Evolutionary conservation across 2,329 filamentous ascomycete genomes (phyloP), one percentile per base, ranked within the genome.

Genomic region (Fusarium fujikuroi): DNA sequence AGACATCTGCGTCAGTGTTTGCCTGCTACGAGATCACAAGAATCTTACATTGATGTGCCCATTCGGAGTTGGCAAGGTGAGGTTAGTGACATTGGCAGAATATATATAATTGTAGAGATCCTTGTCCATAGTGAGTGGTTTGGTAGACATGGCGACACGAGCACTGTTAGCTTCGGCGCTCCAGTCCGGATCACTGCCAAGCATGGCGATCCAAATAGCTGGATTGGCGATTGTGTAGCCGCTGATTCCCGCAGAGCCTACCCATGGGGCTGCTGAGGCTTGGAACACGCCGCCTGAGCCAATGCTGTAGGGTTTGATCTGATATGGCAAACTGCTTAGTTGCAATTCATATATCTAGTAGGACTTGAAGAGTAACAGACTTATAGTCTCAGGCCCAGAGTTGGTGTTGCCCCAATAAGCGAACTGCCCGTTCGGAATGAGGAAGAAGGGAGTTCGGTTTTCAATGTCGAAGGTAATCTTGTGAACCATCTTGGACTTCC

Each of bases 111-210:
- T n/a, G 39, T 42, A 42, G 21, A 9, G 5, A 42, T 42, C 39
- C 14, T 42, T n/a, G 3, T n/a, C 9, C 5, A 9, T 42, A 2
- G 39, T n/a, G 5, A 42, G 14, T 6, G 5, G 14, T 2, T 9
- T n/a, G 6, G 39, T 42, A 10, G 39, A 42, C 39, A 42, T 42
- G 21, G 39, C 21, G 39, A 42, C 14, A 3, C 21, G 8, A 42
- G 39, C 39, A 2, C 8, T 42, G 9, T 42, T n/a, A 21, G n/a
- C 39, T n/a, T 42, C 21, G 8, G 14, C 6, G 21, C 39, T n/a
- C 4, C 5, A 42, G 21, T 42, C 39, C 4, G 39, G 39, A 9
- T 42, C 14, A 42, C 39, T 42, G 21, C 39, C 39, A 5, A 42
- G 39, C 1, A n/a, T 6, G 5, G 7, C 39, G n/a, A 42, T 15